Conservation (phyloP, 2,329 filamentous ascomycete species). For the Fusarium pseudoanthophilum region DNA sequence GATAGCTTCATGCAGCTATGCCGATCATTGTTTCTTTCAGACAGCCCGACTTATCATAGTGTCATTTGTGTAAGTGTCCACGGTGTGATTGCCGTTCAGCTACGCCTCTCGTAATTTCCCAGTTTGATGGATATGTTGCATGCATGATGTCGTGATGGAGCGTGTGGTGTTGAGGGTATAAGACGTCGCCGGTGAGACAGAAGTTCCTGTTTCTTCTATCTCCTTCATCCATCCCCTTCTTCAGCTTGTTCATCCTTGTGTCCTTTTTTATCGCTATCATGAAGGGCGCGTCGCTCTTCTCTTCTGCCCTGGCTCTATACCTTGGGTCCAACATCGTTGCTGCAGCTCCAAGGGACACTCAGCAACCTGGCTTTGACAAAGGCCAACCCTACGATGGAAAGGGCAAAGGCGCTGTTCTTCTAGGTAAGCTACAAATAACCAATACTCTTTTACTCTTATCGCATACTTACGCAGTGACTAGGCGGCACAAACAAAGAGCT, state of each 20-base stretch:
- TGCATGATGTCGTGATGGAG: neutral
- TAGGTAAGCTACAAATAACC: constrained; percentile 53
- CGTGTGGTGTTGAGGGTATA: neutral
- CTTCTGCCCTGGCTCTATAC: constrained; percentile 21
- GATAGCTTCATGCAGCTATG: constrained; percentile 10
- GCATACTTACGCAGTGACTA: neutral
- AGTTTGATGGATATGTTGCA: neutral
- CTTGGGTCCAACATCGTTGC: constrained; percentile 9
- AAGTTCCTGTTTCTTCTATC: too few relatives aligned
- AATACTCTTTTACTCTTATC: neutral
- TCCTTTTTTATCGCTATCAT: neutral
- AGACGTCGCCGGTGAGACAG: neutral
- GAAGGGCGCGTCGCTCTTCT: constrained; percentile 24
- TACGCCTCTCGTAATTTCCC: neutral
- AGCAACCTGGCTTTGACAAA: constrained; percentile 44
- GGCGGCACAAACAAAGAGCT: constrained; percentile 72
- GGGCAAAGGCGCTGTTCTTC: constrained; percentile 67
- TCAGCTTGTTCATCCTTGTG: rapidly evolving
- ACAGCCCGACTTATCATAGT: neutral
- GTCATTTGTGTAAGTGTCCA: neutral
- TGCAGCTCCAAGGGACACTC: constrained; percentile 28
- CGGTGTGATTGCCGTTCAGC: neutral
- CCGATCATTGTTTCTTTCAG: constrained; percentile 31
- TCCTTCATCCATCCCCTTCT: neutral
- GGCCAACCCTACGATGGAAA: constrained; percentile 67